Evolutionary conservation across 2,329 filamentous ascomycete genomes (phyloP).

Genomic region (Zasmidium citrigriseum): DNA sequence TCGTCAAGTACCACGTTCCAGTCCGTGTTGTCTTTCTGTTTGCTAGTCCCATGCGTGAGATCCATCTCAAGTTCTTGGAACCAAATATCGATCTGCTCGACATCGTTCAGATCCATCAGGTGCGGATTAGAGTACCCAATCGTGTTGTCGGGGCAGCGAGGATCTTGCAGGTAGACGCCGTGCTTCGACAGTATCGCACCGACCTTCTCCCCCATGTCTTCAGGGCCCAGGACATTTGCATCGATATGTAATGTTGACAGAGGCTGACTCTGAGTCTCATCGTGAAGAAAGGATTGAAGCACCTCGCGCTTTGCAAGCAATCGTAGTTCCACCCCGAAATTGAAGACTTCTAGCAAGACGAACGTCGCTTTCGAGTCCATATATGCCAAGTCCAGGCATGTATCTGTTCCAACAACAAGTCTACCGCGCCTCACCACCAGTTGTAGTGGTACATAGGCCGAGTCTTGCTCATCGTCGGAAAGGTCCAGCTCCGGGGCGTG

Average conservation of each 20-base stretch:
- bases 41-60: background rate
- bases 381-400: background rate
- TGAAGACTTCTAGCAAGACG: background rate
- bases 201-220: background rate
- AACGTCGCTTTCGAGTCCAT: conserved; percentile 1
- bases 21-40: background rate
- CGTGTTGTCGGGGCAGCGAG: background rate
- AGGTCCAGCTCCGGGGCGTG: background rate
- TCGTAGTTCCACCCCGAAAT: background rate
- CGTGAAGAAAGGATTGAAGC: background rate
- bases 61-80: conserved; percentile 3
- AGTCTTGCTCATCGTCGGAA: background rate
- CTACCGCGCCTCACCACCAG: background rate
- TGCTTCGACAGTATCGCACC: background rate
- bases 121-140: background rate
- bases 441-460: background rate
- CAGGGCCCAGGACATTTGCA: background rate
- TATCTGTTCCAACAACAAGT: background rate
- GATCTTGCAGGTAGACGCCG: conserved; percentile 4
- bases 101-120: background rate
- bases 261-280: background rate
- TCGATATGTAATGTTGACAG: background rate
- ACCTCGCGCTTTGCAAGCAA: background rate
- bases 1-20: conserved; percentile 5
- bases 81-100: background rate